Conservation (phyloP, 345 rosid species). For the Pugionium cornutum region DNA sequence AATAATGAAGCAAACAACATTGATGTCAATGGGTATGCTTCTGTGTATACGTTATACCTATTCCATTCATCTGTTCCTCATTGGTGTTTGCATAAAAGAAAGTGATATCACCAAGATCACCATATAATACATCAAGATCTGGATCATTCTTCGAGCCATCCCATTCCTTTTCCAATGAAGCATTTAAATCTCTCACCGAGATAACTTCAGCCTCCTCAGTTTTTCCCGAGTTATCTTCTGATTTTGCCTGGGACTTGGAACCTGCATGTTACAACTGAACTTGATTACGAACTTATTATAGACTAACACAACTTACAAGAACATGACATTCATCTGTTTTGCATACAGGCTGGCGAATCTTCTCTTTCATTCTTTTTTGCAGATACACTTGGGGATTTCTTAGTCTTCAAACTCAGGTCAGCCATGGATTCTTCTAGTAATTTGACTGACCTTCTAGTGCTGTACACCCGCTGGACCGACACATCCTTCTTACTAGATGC, state of each 20-base stretch:
- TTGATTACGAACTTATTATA: constrained; percentile 22
- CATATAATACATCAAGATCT: constrained; percentile 32
- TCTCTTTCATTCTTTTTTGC: constrained; percentile 25
- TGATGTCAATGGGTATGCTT: background rate
- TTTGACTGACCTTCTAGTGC: constrained; percentile 72
- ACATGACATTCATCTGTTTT: constrained; percentile 14
- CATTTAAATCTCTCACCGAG: constrained; percentile 38
- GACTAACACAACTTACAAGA: constrained; percentile 3
- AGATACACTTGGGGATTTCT: constrained; percentile 28
- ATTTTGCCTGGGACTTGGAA: constrained; percentile 18
- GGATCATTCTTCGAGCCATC: constrained; percentile 33
- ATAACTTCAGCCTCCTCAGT: constrained; percentile 25
- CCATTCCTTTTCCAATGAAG: constrained; percentile 38
- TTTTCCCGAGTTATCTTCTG: constrained; percentile 29
- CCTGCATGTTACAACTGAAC: constrained; percentile 30
- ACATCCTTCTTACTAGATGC: constrained; percentile 29
- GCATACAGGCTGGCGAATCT: constrained; percentile 19
- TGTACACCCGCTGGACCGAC: constrained; percentile 49
- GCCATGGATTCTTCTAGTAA: constrained; percentile 64
- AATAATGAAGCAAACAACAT: constrained; percentile 7
- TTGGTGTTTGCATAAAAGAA: constrained; percentile 32
- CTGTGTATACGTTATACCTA: constrained; percentile 18
- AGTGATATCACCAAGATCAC: constrained; percentile 41
- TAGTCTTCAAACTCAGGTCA: constrained; percentile 54
- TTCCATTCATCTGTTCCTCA: constrained; percentile 19